These are phyloP conservation scores for Pyricularia grisea DNA, from an alignment of 2,329 filamentous ascomycete species.

Conservation along the genomic window DNA sequence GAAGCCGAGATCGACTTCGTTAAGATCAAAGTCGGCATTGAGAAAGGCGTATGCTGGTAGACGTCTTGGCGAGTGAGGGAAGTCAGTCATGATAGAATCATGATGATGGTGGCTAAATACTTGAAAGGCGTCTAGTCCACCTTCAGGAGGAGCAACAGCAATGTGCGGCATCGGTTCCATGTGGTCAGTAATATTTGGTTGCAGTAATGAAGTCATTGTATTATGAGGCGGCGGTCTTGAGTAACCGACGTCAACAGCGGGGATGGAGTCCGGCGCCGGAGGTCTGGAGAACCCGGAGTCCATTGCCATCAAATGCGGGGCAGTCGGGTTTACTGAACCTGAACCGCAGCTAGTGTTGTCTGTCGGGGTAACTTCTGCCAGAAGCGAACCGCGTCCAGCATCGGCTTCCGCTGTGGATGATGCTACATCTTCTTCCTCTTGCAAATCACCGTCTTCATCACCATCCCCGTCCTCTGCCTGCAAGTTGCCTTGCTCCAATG, in stretches of 20 bases:
- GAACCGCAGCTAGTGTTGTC: neutral
- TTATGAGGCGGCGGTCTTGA: neutral
- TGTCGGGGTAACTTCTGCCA: neutral
- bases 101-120: neutral
- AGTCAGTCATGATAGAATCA: neutral
- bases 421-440: neutral
- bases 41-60: neutral
- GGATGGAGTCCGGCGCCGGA: neutral
- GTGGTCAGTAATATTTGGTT: neutral
- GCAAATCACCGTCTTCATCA: neutral
- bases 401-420: neutral
- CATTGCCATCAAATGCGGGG: neutral
- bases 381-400: neutral
- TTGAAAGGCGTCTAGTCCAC: neutral
- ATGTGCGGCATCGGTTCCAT: neutral
- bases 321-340: neutral
- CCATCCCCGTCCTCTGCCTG: neutral
- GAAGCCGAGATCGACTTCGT: neutral
- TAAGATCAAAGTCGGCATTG: neutral
- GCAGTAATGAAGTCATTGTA: neutral
- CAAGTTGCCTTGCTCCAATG: neutral
- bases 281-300: neutral
- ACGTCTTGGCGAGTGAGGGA: neutral
- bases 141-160: neutral
- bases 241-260: neutral